phyloP scores from a whole-genome alignment of 805 yeast species.

The Yarrowia porcina region DNA sequence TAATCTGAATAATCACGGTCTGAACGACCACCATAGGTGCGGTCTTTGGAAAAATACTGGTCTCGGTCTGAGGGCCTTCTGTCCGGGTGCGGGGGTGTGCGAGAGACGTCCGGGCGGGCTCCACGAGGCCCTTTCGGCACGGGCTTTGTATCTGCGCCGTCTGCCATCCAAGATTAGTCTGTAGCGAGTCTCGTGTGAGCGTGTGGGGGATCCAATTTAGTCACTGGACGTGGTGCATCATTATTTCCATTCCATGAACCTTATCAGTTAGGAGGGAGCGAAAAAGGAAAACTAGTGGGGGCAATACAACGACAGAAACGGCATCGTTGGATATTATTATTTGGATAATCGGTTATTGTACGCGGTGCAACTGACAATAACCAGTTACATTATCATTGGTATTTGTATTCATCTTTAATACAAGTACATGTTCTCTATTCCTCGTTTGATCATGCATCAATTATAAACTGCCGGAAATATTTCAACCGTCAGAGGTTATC shows the following conservation, averaged over 20 bases:
- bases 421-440: no score
- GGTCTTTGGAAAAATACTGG: neutral
- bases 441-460: no score
- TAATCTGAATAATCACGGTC: constrained; percentile 4
- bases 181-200: neutral
- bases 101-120: neutral
- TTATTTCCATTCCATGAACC: constrained; percentile 21
- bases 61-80: constrained; percentile 4
- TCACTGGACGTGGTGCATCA: constrained; percentile 26
- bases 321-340: no score
- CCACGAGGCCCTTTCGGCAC: constrained; percentile 23
- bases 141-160: constrained; percentile 20
- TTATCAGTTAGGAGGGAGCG: constrained; percentile 8
- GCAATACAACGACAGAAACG: no score
- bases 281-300: neutral
- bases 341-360: no score
- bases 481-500: no score
- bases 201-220: constrained; percentile 24
- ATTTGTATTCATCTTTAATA: no score
- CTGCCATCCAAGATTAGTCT: constrained; percentile 3
- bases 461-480: no score
- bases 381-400: no score
- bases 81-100: neutral
- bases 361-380: no score
- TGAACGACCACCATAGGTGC: neutral